A percentile compares a stretch with the other conserved stretches of the same genome.
Conservation (phyloP, 768 basidiomycete genomes). For the Leccinum variicolor region DNA sequence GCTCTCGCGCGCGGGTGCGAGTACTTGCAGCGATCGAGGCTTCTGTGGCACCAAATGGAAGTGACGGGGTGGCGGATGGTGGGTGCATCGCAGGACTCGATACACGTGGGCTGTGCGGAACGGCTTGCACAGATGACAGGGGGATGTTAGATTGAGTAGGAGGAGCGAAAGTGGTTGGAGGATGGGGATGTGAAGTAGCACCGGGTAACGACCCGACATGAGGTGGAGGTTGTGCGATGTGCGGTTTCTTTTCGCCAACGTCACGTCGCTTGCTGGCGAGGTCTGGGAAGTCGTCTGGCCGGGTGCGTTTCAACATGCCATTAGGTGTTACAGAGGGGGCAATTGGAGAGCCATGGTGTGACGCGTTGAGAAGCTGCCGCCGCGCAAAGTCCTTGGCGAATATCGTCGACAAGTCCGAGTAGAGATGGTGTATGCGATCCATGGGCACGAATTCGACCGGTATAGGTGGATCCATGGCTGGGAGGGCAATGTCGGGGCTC, state of each 20-base stretch:
- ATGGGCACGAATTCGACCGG: slow-evolving; percentile 49
- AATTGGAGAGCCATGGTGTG: slow-evolving; percentile 24
- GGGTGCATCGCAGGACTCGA: slow-evolving; percentile 32
- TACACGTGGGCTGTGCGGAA: slow-evolving; percentile 32
- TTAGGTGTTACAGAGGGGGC: slow-evolving; percentile 19
- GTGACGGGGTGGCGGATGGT: slow-evolving; percentile 26
- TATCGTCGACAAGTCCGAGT: slow-evolving; percentile 53
- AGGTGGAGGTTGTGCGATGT: slow-evolving; percentile 39
- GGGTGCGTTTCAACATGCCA: slow-evolving; percentile 56
- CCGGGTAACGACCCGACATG: slow-evolving; percentile 14
- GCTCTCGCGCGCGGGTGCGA: slow-evolving; percentile 33
- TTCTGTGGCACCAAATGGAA: slow-evolving; percentile 32
- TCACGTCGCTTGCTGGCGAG: slow-evolving; percentile 63
- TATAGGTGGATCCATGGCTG: slow-evolving; percentile 54
- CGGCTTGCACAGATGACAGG: slow-evolving; percentile 11
- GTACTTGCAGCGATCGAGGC: slow-evolving; percentile 32
- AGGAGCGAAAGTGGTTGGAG: slow-evolving; percentile 17
- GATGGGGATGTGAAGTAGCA: slow-evolving; percentile 20
- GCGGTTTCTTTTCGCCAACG: slow-evolving; percentile 57
- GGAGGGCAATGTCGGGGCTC: slow-evolving; percentile 42
- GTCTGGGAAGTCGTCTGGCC: slow-evolving; percentile 49
- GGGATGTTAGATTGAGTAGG: slow-evolving; percentile 14
- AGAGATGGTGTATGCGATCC: slow-evolving; percentile 64
- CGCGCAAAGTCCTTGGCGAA: slow-evolving; percentile 63
- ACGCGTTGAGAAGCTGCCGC: slow-evolving; percentile 34